Conservation (phyloP, 2,329 filamentous ascomycete species). For the Lomentospora prolificans region DNA sequence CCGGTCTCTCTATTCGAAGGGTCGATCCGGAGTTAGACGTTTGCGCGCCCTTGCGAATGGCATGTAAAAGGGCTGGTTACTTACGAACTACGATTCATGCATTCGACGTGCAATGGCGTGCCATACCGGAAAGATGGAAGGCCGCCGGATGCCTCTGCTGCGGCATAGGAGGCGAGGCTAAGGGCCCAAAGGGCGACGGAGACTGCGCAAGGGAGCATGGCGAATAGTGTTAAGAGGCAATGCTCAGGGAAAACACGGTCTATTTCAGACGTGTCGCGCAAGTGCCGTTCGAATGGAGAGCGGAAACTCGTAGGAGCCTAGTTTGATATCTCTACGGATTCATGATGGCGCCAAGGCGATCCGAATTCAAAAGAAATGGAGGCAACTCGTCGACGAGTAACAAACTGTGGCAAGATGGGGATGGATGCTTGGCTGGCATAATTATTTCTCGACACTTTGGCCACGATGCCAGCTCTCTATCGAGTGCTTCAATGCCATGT, state of each 20-base stretch:
- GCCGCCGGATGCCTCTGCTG: neutral
- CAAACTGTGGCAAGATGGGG: too few relatives aligned
- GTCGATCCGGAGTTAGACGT: neutral
- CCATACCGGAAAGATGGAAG: constrained; percentile 52
- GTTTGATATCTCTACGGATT: neutral
- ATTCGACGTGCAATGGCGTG: constrained; percentile 58
- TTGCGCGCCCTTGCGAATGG: neutral
- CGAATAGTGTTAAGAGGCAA: neutral
- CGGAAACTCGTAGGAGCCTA: neutral
- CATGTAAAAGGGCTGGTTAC: constrained; percentile 19
- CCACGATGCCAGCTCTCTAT: too few relatives aligned
- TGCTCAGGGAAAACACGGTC: neutral
- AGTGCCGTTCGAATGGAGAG: neutral
- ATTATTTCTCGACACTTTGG: too few relatives aligned
- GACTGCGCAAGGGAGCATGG: neutral
- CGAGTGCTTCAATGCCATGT: too few relatives aligned
- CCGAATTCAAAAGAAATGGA: neutral
- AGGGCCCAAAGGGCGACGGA: neutral
- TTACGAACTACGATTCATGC: constrained; percentile 65
- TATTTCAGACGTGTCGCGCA: too few relatives aligned
- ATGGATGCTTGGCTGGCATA: too few relatives aligned
- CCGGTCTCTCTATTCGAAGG: constrained; percentile 61
- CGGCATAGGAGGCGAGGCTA: neutral
- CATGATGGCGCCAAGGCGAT: neutral
- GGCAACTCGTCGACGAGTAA: neutral